Evolutionary conservation across 495 filamentous ascomycete species (phyloP), one percentile per base, ranked within the genome.

Genomic region (Chaetomium cochliodes): DNA sequence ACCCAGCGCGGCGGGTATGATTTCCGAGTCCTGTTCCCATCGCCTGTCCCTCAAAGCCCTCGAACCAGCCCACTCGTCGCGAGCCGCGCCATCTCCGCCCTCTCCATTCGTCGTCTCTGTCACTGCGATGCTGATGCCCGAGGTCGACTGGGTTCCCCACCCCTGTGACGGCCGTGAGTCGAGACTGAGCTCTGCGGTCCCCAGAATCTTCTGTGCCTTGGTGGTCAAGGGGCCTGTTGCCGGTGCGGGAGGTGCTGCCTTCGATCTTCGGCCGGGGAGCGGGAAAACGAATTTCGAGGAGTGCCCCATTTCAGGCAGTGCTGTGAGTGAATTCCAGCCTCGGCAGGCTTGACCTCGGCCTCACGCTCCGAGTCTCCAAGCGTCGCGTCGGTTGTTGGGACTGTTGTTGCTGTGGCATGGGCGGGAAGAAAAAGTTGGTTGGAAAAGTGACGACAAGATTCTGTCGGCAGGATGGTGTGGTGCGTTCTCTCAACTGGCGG

Each of bases 231-330:
- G 18, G 8, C 52, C 70, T 49, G 69, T 63, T 18, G 50, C 18
- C 57, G 60, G 28, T 52, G 64, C 60, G 62, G 63, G 22, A 47
- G 75, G 61, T 33, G 72, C 37, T 28, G 63, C 60, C 64, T 78
- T 79, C 30, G 75, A 67, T 54, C 73, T 79, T 58, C 82, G 80
- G 39, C 82, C 80, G 58, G 82, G 81, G 13, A 84, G 70, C 39
- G 82, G 79, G 58, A 85, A 85, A 28, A 72, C 76, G 65, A 85
- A 85, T 58, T 80, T 84, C 20, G 82, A 81, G 58, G 75, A 76
- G 64, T 77, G 73, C 50, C 80, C 81, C 82, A 84, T 84, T 42
- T 64, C 56, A 62, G 60, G 39, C 47, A 54, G 49, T 22, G 58
- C 20, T 20, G 25, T 39, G 55, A 26, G 37, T 22, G 47, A 28